A percentile compares a stretch with the other conserved stretches of the same genome.
These are phyloP conservation scores for Wickerhamiella brachini DNA, from an alignment of 805 yeast species.

Conservation along the genomic window DNA sequence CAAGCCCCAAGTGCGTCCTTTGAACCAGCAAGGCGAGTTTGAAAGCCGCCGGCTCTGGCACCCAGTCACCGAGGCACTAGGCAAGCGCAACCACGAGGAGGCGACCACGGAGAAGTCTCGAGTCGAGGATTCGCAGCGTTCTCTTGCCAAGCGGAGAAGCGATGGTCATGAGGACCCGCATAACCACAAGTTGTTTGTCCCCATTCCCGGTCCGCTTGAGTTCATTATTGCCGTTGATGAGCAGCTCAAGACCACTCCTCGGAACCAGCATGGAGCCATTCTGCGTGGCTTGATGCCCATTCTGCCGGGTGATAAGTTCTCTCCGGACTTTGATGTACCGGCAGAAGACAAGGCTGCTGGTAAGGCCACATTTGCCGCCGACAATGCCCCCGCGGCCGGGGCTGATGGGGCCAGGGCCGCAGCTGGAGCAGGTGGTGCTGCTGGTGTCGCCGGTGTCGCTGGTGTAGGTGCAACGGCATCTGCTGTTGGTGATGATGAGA, in stretches of 20 bases:
- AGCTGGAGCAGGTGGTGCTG: not conserved
- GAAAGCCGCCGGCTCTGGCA: constrained; percentile 82
- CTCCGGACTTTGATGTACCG: constrained; percentile 52
- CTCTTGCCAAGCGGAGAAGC: constrained; percentile 51
- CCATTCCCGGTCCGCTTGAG: constrained; percentile 36
- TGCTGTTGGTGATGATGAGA: constrained; percentile 10
- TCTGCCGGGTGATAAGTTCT: constrained; percentile 65
- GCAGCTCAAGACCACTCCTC: constrained; percentile 35
- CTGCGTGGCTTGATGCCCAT: constrained; percentile 62
- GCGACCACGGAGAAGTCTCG: constrained; percentile 84
- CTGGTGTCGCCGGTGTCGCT: constrained; percentile 1
- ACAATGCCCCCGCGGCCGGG: too few relatives aligned
- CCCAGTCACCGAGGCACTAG: constrained; percentile 69
- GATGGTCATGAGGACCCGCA: constrained; percentile 57
- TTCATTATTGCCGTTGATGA: constrained; percentile 47
- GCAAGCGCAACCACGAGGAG: constrained; percentile 55
- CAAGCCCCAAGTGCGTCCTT: constrained; percentile 61
- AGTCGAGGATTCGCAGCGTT: constrained; percentile 81
- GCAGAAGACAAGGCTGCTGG: constrained; percentile 39
- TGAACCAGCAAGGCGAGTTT: constrained; percentile 61
- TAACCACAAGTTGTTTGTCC: constrained; percentile 63
- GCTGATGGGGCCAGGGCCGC: too few relatives aligned
- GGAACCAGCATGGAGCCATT: constrained; percentile 40
- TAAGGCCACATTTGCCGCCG: not conserved
- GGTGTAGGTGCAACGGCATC: not conserved